A percentile compares a stretch with the other conserved stretches of the same genome.
These are phyloP conservation scores for Rhododendron griersonianum DNA, from an alignment of 148 eudicot genomes.

Conservation along the genomic window DNA sequence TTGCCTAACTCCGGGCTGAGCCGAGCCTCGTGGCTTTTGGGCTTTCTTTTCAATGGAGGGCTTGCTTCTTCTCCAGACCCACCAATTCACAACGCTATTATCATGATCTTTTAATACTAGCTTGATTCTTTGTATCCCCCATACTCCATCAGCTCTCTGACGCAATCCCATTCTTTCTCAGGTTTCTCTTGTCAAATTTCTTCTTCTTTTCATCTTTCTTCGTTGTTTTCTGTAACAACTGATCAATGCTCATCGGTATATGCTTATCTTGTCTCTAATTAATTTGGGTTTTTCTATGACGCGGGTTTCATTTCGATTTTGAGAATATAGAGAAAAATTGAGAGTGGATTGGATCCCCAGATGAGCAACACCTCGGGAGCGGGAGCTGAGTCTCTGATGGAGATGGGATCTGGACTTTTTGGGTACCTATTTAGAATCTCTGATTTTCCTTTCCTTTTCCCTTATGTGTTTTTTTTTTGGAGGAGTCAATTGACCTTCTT, in stretches of 20 bases:
- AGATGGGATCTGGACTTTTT: conserved; percentile 12
- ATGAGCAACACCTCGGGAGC: conserved; percentile 8
- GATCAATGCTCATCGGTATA: neutral
- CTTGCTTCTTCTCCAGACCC: neutral
- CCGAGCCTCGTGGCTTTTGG: too few species aligned
- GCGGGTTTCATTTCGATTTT: neutral
- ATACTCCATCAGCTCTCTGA: neutral
- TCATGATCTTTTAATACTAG: neutral
- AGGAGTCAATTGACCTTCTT: neutral
- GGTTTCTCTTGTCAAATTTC: neutral
- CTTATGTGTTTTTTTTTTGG: neutral
- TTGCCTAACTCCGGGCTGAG: too few species aligned
- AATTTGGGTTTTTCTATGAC: neutral
- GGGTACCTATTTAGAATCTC: neutral
- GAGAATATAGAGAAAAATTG: neutral
- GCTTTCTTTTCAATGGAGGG: neutral
- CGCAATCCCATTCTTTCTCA: neutral
- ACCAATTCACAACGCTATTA: neutral
- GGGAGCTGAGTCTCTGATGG: neutral
- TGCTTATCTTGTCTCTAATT: neutral
- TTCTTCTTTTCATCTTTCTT: neutral
- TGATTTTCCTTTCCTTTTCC: neutral
- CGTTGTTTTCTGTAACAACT: neutral
- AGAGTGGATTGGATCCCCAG: neutral
- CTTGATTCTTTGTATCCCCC: neutral